Conservation (phyloP, 768 basidiomycete genomes). For the Tylopilus balloui region DNA sequence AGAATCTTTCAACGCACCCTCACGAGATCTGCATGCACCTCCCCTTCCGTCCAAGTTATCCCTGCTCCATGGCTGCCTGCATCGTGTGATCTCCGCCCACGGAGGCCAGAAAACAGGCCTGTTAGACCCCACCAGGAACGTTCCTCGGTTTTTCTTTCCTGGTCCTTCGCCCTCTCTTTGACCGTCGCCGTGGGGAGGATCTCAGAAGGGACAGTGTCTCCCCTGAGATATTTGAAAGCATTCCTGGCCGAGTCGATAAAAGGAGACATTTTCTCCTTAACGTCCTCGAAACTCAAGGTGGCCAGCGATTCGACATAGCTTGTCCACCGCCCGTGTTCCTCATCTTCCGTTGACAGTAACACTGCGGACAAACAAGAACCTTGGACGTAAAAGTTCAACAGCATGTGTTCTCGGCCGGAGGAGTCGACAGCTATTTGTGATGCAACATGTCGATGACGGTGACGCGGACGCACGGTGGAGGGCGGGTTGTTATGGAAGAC, state of each 20-base stretch:
- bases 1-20: conserved; percentile 44
- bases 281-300: conserved; percentile 55
- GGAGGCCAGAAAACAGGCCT: conserved; percentile 66
- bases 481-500: conserved; percentile 82
- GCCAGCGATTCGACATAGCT: conserved; percentile 46
- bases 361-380: conserved; percentile 42
- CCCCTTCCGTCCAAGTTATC: conserved; percentile 62
- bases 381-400: conserved; percentile 79
- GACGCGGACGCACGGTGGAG: conserved; percentile 67
- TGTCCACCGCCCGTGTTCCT: conserved; percentile 9
- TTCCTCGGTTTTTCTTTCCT: conserved; percentile 29
- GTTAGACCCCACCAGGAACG: conserved; percentile 50
- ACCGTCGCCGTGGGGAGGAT: conserved; percentile 28
- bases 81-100: conserved; percentile 35
- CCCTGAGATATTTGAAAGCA: conserved; percentile 71
- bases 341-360: conserved; percentile 29
- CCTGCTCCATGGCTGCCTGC: conserved; percentile 35
- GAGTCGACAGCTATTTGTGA: conserved; percentile 74
- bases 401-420: conserved; percentile 75
- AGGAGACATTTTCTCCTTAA: conserved; percentile 38
- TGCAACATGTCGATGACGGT: conserved; percentile 76
- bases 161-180: conserved; percentile 28
- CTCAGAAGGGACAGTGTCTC: conserved; percentile 45
- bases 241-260: conserved; percentile 49
- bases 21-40: conserved; percentile 76